Evolutionary conservation across 164 flowering plant species (phyloP), one percentile per base, ranked within the genome.

Genomic region (Protea cynaroides): DNA sequence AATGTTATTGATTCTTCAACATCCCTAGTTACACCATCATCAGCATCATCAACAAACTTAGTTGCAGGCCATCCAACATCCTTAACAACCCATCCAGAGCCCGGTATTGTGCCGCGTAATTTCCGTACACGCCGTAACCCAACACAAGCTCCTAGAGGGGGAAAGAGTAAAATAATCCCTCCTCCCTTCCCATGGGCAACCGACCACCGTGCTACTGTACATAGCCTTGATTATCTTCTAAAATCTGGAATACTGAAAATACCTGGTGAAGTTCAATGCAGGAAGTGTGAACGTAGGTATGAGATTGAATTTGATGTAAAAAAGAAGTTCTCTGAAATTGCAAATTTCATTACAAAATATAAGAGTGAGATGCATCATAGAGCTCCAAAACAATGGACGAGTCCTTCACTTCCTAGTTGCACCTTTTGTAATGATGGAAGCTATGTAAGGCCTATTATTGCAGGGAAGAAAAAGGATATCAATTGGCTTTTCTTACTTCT

Each of bases 251-350:
- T 89, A 5, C 4, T 7, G 0, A 58, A 51, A 0, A 74, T 89
- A 22, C 10, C 64, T 3, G 96, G 98, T 0, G 78, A 81, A 1
- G 81, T 86, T 2, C 79, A 83, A 51, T 89, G 98, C 90, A 85
- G 78, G 75, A 47, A 63, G 7, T 92, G 98, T 65, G 81, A 1
- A 13, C 9, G 80, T 65, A 54, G 29, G 50, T 4, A 65, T 83
- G 7, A 79, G 59, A 65, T 80, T 56, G 79, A 61, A 65, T 80
- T 56, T 46, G 72, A 83, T 50, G 46, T 89, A 34, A 1, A 17
- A 25, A 63, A 59, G 8, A 81, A 83, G 73, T 81, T 85, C 53
- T 0, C 0, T 0, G 82, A 82, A 37, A 25, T 92, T 0, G 71
- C 56, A 10, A 0, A 0, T 0, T 82, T 46, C 37, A 62, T 89